These are phyloP conservation scores for Flaveria brownii DNA, from an alignment of 129 eudicot genomes.

Conservation along the genomic window DNA sequence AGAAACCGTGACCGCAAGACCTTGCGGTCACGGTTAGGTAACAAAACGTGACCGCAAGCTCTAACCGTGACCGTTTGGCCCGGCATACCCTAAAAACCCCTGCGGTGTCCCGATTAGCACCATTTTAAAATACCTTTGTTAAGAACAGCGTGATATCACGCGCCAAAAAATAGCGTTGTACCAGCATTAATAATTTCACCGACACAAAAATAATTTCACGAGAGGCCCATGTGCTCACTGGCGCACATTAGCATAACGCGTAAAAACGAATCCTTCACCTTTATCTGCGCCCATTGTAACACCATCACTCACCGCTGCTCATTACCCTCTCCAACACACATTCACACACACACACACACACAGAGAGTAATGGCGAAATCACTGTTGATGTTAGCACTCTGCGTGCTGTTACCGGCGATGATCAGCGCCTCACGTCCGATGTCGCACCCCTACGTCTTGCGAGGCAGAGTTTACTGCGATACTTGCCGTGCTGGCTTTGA, in stretches of 20 bases:
- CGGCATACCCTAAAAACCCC: too few species aligned
- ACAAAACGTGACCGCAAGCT: too few species aligned
- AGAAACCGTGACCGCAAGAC: too few species aligned
- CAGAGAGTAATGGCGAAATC: conserved; percentile 39
- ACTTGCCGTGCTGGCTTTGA: conserved; percentile 72
- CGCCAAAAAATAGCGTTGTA: background rate
- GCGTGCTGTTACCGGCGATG: conserved; percentile 44
- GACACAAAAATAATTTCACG: conserved; percentile 35
- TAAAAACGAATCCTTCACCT: background rate
- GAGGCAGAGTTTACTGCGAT: conserved; percentile 67
- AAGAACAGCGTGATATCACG: background rate
- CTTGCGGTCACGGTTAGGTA: too few species aligned
- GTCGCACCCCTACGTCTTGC: conserved; percentile 40
- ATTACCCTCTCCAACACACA: background rate
- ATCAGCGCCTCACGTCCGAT: conserved; percentile 43
- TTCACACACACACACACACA: background rate
- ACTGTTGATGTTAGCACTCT: conserved; percentile 37
- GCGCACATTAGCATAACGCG: conserved; percentile 31
- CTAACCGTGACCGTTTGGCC: too few species aligned
- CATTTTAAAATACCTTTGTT: too few species aligned
- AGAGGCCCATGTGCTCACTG: conserved; percentile 32
- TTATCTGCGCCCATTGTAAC: conserved; percentile 10
- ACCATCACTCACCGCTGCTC: conserved; percentile 11
- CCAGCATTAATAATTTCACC: conserved; percentile 28
- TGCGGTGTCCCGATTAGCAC: too few species aligned